phyloP scores from a whole-genome alignment of 2,329 filamentous ascomycete genomes.

The Talaromyces sp. region DNA sequence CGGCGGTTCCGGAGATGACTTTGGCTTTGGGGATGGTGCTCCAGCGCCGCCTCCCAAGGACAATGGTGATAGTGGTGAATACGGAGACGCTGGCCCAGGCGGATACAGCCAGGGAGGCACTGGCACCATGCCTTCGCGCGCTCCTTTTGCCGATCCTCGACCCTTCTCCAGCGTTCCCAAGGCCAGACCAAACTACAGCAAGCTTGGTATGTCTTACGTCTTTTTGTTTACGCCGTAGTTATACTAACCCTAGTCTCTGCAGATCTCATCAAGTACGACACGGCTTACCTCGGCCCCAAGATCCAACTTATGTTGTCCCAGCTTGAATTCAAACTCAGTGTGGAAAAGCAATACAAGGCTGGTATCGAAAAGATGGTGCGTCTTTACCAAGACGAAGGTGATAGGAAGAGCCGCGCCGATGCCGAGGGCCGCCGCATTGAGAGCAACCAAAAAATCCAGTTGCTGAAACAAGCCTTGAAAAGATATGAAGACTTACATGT shows the following conservation, averaged over 20 bases:
- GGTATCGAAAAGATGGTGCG: constrained; percentile 99
- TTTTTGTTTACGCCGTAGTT: neutral
- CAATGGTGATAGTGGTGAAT: constrained; percentile 56
- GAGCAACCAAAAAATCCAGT: constrained; percentile 95
- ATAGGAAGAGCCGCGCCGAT: constrained; percentile 90
- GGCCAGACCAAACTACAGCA: constrained; percentile 84
- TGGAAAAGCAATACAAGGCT: constrained; percentile 98
- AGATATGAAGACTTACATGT: constrained; percentile 97
- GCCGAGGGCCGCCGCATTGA: constrained; percentile 85
- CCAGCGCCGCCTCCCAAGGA: constrained; percentile 74
- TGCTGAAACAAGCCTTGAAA: constrained; percentile 92
- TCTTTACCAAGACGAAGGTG: constrained; percentile 93
- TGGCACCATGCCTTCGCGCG: constrained; percentile 74
- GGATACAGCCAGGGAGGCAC: constrained; percentile 58
- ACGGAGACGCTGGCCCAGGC: constrained; percentile 52
- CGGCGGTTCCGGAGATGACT: constrained; percentile 31
- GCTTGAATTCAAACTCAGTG: constrained; percentile 96
- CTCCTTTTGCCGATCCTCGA: constrained; percentile 71
- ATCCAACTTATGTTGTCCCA: constrained; percentile 99
- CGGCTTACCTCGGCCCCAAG: constrained; percentile 86
- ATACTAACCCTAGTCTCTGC: constrained; percentile 5
- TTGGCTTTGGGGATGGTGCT: constrained; percentile 42
- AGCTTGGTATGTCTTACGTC: constrained; percentile 69
- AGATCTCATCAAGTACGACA: constrained; percentile 99
- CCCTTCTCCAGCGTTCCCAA: constrained; percentile 67